Evolutionary conservation across 768 basidiomycete genomes (phyloP), one percentile per base, ranked within the genome.

Genomic region (Baorangia bicolor): DNA sequence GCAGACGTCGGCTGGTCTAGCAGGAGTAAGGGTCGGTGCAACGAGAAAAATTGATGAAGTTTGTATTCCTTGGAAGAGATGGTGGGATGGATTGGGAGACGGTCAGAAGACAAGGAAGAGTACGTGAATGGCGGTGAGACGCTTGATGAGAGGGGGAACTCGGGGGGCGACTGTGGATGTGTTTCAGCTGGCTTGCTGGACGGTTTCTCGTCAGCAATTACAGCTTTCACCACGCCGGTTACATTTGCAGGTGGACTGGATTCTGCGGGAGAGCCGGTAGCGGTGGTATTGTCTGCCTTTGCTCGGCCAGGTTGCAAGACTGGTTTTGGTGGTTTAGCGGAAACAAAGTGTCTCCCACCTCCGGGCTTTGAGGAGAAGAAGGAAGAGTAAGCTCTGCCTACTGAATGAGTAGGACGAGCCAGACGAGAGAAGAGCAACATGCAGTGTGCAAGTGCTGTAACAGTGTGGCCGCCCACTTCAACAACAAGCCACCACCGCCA

Each of bases 41-140:
- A 75, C 3, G 91, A 83, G 74, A 94, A 93, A 73, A 94, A 93
- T 51, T 89, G 87, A 67, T 92, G 90, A 12, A 92, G 79, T 65
- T 85, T 88, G 71, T 88, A 85, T 61, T 89, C 88, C 58, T 85
- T 83, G 12, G 86, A 67, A 51, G 78, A 82, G 52, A 92, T 63
- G 25, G 79, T 61, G 1, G 85, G 86, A 60, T 90, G 87, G 12
- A 74, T 53, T 42, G 56, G 75, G 61, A 43, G 40, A 27, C 20
- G 51, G 34, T 41, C 48, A 12, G 46, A 37, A 41, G 56, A 20
- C 44, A 60, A 31, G 49, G 56, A 46, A 34, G 57, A 48, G 12
- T 49, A 41, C 21, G 55, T 40, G 31, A 54, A 64, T 21, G 69
- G 60, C 16, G 59, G 52, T 46, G 68, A 56, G 27, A 55, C 34